phyloP scores from a whole-genome alignment of 2,329 filamentous ascomycete species.

The Aspergillus arachidicola region DNA sequence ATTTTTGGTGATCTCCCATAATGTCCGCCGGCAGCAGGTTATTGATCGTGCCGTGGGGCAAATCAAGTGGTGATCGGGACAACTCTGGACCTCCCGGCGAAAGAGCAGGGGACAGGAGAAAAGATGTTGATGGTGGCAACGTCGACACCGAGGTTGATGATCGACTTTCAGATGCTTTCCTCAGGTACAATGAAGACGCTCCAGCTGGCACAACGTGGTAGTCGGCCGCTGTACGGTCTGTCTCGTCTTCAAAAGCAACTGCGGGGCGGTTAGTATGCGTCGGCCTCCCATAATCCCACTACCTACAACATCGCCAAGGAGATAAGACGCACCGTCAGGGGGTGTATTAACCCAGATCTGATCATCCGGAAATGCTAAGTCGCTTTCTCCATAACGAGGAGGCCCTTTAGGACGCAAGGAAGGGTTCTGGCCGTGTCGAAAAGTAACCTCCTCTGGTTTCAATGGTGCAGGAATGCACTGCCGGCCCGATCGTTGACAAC shows the following conservation, averaged over 20 bases:
- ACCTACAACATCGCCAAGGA: background rate
- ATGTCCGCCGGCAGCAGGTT: slow-evolving; percentile 22
- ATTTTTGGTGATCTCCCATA: slow-evolving; percentile 26
- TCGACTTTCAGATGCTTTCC: slow-evolving; percentile 28
- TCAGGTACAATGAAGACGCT: slow-evolving; percentile 18
- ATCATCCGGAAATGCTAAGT: slow-evolving; percentile 36
- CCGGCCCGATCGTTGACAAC: slow-evolving; percentile 39
- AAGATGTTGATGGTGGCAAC: slow-evolving; percentile 23
- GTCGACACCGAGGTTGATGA: slow-evolving; percentile 28
- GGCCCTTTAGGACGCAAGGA: slow-evolving; percentile 37
- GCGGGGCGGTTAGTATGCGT: slow-evolving; percentile 5
- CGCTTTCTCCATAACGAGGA: slow-evolving; percentile 39
- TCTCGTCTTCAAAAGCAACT: slow-evolving; percentile 42
- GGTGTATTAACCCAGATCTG: slow-evolving; percentile 37
- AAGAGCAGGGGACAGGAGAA: slow-evolving; percentile 15
- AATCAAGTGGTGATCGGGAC: slow-evolving; percentile 13
- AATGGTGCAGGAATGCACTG: slow-evolving; percentile 37
- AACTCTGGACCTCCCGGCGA: slow-evolving; percentile 11
- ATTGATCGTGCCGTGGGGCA: slow-evolving; percentile 20
- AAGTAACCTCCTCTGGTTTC: slow-evolving; percentile 39
- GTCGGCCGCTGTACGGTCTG: slow-evolving; percentile 37
- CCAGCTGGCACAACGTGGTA: slow-evolving; percentile 33
- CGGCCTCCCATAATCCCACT: background rate
- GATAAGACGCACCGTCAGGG: slow-evolving; percentile 28
- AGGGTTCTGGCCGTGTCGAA: slow-evolving; percentile 41